Evolutionary conservation across 441 rosid species (phyloP).

Genomic region (Pelargonium citronellum): DNA sequence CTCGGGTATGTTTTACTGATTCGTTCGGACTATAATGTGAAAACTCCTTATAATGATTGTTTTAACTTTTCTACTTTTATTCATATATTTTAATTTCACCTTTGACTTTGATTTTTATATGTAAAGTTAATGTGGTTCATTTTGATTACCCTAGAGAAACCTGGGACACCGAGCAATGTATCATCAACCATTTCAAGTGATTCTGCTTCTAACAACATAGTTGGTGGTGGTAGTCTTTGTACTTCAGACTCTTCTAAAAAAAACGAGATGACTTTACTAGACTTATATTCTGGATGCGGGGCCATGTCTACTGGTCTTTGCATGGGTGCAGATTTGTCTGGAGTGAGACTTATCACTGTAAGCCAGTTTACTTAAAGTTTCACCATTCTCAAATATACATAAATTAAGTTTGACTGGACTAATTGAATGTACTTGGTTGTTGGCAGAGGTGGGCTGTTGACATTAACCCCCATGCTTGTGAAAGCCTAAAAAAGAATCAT

Average conservation of each 20-base stretch:
- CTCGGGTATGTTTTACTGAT: constrained; percentile 29
- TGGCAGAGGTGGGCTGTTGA: constrained; percentile 76
- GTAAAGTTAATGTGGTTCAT: too few species aligned
- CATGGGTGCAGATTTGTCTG: constrained; percentile 53
- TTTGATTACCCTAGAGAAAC: too few species aligned
- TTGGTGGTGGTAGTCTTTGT: constrained; percentile 10
- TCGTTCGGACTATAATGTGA: neutral
- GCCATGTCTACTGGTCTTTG: constrained; percentile 83
- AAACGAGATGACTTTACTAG: constrained; percentile 37
- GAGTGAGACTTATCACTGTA: constrained; percentile 53
- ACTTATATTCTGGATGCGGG: constrained; percentile 76
- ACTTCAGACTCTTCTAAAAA: constrained; percentile 12
- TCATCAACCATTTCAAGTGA: constrained; percentile 15
- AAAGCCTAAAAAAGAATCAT: constrained; percentile 53
- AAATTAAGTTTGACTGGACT: neutral
- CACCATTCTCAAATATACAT: neutral
- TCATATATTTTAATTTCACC: constrained; percentile 26
- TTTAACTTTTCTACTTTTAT: neutral
- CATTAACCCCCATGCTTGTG: constrained; percentile 45
- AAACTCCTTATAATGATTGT: neutral
- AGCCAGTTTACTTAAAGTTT: constrained; percentile 10
- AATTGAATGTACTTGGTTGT: neutral
- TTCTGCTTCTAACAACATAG: constrained; percentile 16
- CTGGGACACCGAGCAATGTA: too few species aligned
- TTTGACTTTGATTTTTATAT: too few species aligned